Evolutionary conservation across 2,329 filamentous ascomycete genomes (phyloP).

Genomic region (Colletotrichum graminicola): DNA sequence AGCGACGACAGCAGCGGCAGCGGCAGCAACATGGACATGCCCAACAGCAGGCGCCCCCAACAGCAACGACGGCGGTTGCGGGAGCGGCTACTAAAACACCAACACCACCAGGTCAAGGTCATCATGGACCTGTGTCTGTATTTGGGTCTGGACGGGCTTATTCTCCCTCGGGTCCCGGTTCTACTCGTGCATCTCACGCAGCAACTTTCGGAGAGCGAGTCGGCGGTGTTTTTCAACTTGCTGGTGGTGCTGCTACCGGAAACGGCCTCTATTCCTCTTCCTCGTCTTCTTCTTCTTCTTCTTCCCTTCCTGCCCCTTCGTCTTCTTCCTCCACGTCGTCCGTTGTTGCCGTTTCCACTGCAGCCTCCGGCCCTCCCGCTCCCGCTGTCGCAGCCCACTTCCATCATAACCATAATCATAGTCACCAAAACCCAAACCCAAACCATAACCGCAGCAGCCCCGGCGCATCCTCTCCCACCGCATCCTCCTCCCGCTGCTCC

Average conservation of each 20-base stretch:
- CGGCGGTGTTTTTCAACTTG: neutral
- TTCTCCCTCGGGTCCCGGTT: conserved; percentile 1
- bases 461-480: conserved; percentile 24
- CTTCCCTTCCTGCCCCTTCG: neutral
- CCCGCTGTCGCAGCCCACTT: conserved; percentile 17
- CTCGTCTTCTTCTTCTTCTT: neutral
- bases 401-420: conserved; percentile 10
- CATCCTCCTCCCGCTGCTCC: conserved; percentile 27
- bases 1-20: conserved; percentile 5
- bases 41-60: neutral
- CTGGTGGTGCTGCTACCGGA: neutral
- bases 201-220: neutral
- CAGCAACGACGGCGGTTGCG: neutral
- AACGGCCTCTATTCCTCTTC: neutral
- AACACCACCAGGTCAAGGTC: neutral
- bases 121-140: neutral
- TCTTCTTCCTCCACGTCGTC: neutral
- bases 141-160: conserved; percentile 2
- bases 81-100: neutral
- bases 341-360: conserved; percentile 1
- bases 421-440: neutral
- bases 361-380: conserved; percentile 13
- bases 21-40: neutral
- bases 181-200: neutral
- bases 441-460: conserved; percentile 19